A percentile compares a stretch with the other conserved stretches of the same genome.
Conservation (phyloP, 1,139 yeast species). For the Magnusiomyces ingens region DNA sequence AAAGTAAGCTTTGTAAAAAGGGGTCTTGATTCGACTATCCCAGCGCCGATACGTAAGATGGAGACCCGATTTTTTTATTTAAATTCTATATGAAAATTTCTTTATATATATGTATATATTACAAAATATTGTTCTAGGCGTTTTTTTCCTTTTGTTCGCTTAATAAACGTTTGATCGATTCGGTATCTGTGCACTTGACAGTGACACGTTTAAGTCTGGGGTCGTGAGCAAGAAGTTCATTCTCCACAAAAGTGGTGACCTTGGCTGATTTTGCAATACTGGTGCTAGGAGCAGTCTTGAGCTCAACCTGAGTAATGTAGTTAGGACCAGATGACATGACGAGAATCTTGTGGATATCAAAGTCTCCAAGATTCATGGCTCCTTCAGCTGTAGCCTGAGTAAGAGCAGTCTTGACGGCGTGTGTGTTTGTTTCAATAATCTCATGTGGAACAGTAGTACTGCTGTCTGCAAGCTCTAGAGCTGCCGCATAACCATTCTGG, state of each 20-base stretch:
- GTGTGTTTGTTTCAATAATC: conserved; percentile 18
- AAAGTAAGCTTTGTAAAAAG: too few relatives aligned
- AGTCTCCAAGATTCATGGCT: conserved; percentile 25
- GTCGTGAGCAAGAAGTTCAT: conserved; percentile 30
- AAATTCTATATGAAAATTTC: too few relatives aligned
- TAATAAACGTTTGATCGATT: background rate
- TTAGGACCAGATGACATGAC: conserved; percentile 30
- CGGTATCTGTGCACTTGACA: conserved; percentile 28
- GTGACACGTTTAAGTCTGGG: conserved; percentile 33
- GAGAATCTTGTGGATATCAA: conserved; percentile 18
- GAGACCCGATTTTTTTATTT: too few relatives aligned
- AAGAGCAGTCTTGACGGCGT: conserved; percentile 19
- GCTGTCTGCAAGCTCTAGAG: conserved; percentile 68
- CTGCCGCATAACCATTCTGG: conserved; percentile 61
- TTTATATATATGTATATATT: too few relatives aligned
- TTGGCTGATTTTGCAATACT: conserved; percentile 12
- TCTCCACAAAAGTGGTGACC: conserved; percentile 27
- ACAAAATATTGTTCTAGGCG: too few relatives aligned
- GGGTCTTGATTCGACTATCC: too few relatives aligned
- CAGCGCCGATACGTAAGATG: too few relatives aligned
- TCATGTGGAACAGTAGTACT: conserved; percentile 20
- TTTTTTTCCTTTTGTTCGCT: conserved; percentile 1
- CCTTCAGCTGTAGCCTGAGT: conserved; percentile 6
- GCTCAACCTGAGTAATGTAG: conserved; percentile 18
- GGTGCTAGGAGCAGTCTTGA: conserved; percentile 11